A percentile compares a stretch with the other conserved stretches of the same genome.
Conservation (phyloP, 2,329 filamentous ascomycete species). For the Fusarium solani-melongenae region DNA sequence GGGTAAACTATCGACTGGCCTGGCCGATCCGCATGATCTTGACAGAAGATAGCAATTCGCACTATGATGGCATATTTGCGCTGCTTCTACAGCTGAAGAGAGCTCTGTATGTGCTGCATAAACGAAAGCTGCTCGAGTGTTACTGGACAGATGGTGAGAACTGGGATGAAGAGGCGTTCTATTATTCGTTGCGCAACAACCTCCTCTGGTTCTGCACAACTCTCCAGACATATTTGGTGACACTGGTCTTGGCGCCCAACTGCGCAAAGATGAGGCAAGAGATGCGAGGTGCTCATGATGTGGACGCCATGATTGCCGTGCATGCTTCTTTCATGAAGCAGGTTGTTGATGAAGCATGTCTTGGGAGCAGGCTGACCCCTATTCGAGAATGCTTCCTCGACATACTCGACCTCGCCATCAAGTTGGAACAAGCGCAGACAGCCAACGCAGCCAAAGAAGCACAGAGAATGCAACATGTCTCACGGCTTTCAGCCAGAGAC, state of each 20-base stretch:
- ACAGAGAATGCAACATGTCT: slow-evolving; percentile 48
- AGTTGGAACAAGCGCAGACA: slow-evolving; percentile 71
- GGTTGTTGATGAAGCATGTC: slow-evolving; percentile 75
- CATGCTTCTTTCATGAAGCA: slow-evolving; percentile 73
- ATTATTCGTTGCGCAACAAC: slow-evolving; percentile 72
- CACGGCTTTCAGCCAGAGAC: slow-evolving; percentile 37
- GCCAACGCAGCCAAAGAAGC: slow-evolving; percentile 51
- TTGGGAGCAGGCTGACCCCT: slow-evolving; percentile 74
- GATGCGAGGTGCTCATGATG: slow-evolving; percentile 72
- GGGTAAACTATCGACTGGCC: slow-evolving; percentile 74
- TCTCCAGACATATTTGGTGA: slow-evolving; percentile 80
- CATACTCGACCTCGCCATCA: slow-evolving; percentile 79
- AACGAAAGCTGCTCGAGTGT: slow-evolving; percentile 58
- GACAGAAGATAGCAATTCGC: slow-evolving; percentile 68
- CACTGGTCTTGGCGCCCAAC: slow-evolving; percentile 74
- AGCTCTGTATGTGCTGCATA: slow-evolving; percentile 74
- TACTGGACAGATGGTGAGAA: slow-evolving; percentile 50
- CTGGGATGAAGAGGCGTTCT: slow-evolving; percentile 59
- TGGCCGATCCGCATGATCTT: slow-evolving; percentile 80
- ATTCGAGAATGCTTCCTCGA: slow-evolving; percentile 80
- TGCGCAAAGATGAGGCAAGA: slow-evolving; percentile 65
- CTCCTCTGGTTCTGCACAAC: slow-evolving; percentile 83
- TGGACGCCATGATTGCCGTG: slow-evolving; percentile 82
- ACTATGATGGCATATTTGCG: slow-evolving; percentile 79
- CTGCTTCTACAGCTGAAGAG: slow-evolving; percentile 83